A percentile compares a stretch with the other conserved stretches of the same genome.
These are phyloP conservation scores for Pyricularia sp. DNA, from an alignment of 2,329 filamentous ascomycete genomes.

Conservation along the genomic window DNA sequence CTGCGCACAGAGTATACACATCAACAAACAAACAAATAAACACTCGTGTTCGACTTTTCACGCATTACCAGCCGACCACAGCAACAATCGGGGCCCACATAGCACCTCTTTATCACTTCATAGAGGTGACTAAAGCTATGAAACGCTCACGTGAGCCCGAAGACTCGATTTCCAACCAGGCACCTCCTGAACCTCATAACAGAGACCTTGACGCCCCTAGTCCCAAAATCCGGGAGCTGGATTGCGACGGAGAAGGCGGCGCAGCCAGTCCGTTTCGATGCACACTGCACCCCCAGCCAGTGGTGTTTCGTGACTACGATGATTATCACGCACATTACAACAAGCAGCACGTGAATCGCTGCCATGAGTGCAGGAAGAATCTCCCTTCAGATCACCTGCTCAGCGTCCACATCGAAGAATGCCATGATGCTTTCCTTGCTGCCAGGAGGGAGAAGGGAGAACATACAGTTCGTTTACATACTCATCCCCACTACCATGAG, in stretches of 20 bases:
- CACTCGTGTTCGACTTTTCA: background rate
- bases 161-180: conserved; percentile 19
- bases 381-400: conserved; percentile 79
- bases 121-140: conserved; percentile 26
- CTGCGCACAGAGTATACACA: background rate
- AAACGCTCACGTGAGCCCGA: conserved; percentile 55
- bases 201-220: conserved; percentile 8
- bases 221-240: conserved; percentile 51
- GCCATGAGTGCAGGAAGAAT: conserved; percentile 75
- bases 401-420: conserved; percentile 78
- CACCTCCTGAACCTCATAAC: background rate
- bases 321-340: conserved; percentile 85
- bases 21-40: background rate
- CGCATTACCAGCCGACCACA: background rate
- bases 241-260: conserved; percentile 21
- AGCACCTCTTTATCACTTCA: background rate
- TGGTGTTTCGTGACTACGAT: conserved; percentile 64
- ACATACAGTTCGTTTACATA: conserved; percentile 58
- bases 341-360: conserved; percentile 74
- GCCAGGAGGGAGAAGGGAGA: conserved; percentile 71
- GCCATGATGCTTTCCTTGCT: conserved; percentile 72
- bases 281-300: conserved; percentile 60
- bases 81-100: background rate
- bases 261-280: conserved; percentile 58
- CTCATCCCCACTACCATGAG: conserved; percentile 4